Base-by-base conservation (phyloP, 2,329 filamentous ascomycete species). In the Fusarium anthophilum region DNA sequence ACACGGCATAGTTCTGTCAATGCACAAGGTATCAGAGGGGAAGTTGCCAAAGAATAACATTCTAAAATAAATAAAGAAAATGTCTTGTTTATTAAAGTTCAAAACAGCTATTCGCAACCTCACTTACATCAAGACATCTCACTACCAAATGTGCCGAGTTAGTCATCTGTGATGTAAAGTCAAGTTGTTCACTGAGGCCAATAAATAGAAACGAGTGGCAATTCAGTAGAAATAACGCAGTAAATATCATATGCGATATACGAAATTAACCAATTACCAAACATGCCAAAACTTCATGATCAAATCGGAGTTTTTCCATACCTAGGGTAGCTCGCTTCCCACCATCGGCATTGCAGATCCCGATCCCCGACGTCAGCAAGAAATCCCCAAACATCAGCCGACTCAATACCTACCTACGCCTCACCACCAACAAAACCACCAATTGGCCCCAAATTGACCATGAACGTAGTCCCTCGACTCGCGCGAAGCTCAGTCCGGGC, bases 391-490 rank as follows among this genome's bases (percentile, higher is more conserved):
- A 76, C 69, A 79, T 79, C 70, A 71, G 73, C 75, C 63, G 70
- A 79, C 64, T 47, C 43, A 64, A 68, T n/a, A 70, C 63, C 32
- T 35, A 35, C 32, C 66, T 69, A 56, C 72, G 60, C 45, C 51
- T 61, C 71, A 62, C 45, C 65, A 59, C 38, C 59, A 64, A 44
- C 61, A 59, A 51, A 51, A 56, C 43, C 37, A 57, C 58, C 28
- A 28, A 68, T 13, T 44, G 15, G 7, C 53, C 6, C 6, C 64
- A 72, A 78, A 78, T 77, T 75, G 75, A 70, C 62, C 55, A 87
- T 87, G 86, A 85, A 85, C 76, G 74, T 73, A 65, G 76, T 84
- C 53, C 79, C 82, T 45, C 82, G 81, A 70, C 74, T 83, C 60
- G 77, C 79, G 70, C 82, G 81, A 78, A 79, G 79, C 65, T 77